Percentiles rank a stretch among this genome's conserved stretches.
phyloP scores from a whole-genome alignment of 345 rosid species.

The Eucalyptus camaldulensis region DNA sequence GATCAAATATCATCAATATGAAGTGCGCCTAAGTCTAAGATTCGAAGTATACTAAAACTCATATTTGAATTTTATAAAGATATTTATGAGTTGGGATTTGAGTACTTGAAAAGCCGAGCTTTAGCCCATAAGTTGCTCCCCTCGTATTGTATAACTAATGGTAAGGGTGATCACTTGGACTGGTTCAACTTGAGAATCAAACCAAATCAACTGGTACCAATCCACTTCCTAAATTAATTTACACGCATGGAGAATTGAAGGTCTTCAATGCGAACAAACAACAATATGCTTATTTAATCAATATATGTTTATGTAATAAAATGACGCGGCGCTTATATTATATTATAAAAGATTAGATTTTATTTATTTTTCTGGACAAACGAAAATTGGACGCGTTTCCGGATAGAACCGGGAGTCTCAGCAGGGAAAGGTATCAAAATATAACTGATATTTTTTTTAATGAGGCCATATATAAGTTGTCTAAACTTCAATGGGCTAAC shows the following conservation, averaged over 20 bases:
- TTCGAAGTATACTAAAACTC: background rate
- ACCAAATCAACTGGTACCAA: too few relatives aligned
- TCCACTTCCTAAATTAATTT: background rate
- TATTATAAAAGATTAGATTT: too few relatives aligned
- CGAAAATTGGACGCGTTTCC: background rate
- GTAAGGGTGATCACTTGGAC: too few relatives aligned
- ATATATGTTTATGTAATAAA: background rate
- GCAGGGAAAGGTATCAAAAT: too few relatives aligned
- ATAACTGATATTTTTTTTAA: too few relatives aligned
- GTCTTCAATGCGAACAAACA: background rate
- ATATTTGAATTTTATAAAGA: background rate
- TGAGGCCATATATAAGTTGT: too few relatives aligned
- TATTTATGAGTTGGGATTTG: background rate
- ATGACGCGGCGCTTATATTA: background rate
- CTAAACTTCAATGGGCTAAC: background rate
- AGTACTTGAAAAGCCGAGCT: background rate
- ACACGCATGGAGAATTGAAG: background rate
- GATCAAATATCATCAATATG: too few relatives aligned
- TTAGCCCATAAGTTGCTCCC: too few relatives aligned
- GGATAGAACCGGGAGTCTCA: background rate
- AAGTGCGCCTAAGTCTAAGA: background rate
- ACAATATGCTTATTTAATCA: background rate
- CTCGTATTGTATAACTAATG: too few relatives aligned
- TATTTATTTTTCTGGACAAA: too few relatives aligned
- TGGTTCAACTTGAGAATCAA: too few relatives aligned